A percentile compares a stretch with the other conserved stretches of the same genome.
Conservation (phyloP, 805 yeast species). For the Jamesozyma lodderae region DNA sequence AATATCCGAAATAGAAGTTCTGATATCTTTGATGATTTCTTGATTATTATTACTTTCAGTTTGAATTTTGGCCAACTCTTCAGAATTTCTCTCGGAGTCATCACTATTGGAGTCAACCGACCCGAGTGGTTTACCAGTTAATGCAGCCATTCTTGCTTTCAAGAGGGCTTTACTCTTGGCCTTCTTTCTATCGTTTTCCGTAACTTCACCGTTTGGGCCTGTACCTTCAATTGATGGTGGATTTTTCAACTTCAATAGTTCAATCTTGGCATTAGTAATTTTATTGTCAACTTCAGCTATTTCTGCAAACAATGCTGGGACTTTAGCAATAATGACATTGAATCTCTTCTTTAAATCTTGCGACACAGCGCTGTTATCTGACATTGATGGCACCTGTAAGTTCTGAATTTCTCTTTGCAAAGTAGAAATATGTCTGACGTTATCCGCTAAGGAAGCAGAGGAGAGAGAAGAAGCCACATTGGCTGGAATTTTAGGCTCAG, state of each 20-base stretch:
- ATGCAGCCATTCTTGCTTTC: slow-evolving; percentile 82
- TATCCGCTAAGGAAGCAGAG: slow-evolving; percentile 22
- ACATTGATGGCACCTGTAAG: slow-evolving; percentile 32
- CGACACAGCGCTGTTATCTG: slow-evolving; percentile 24
- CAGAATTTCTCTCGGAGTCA: slow-evolving; percentile 13
- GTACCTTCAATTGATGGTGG: slow-evolving; percentile 72
- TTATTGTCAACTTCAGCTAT: slow-evolving; percentile 59
- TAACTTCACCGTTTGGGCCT: slow-evolving; percentile 79
- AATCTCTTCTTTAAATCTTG: slow-evolving; percentile 46
- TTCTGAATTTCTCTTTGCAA: slow-evolving; percentile 51
- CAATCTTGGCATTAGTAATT: slow-evolving; percentile 58
- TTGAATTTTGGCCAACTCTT: slow-evolving; percentile 41
- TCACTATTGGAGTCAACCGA: slow-evolving; percentile 3
- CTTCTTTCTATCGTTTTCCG: slow-evolving; percentile 73
- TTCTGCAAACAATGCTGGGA: slow-evolving; percentile 59
- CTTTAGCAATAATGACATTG: slow-evolving; percentile 54
- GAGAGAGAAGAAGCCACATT: not conserved
- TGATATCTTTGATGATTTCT: slow-evolving; percentile 57
- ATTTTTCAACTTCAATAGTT: slow-evolving; percentile 52
- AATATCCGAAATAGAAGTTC: slow-evolving; percentile 54
- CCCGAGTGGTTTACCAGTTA: slow-evolving; percentile 38
- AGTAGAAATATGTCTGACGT: slow-evolving; percentile 49
- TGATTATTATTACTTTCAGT: slow-evolving; percentile 48
- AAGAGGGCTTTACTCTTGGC: slow-evolving; percentile 72
- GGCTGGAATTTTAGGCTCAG: not conserved